A percentile compares a stretch with the other conserved stretches of the same genome.
Conservation (phyloP, 192 early-diverging fungal genomes). For the Piromyces finnis region DNA sequence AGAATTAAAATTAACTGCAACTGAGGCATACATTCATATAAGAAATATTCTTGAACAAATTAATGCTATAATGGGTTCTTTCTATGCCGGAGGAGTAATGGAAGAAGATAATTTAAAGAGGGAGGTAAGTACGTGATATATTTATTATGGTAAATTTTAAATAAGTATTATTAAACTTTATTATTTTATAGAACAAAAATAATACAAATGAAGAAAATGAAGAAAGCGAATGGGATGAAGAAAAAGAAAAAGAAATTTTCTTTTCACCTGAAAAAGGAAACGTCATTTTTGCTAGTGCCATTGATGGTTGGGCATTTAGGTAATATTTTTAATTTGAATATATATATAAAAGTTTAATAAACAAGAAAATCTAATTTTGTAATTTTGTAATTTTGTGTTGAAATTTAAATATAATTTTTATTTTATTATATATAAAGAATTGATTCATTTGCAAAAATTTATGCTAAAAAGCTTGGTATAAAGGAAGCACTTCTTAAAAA, state of each 20-base stretch:
- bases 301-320: slow-evolving; percentile 97
- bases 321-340: slow-evolving; percentile 4
- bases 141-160: too few species aligned
- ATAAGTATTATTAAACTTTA: too few species aligned
- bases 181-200: slow-evolving; percentile 4
- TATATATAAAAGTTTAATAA: too few species aligned
- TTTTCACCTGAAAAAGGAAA: slow-evolving; percentile 92
- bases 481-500: slow-evolving; percentile 59
- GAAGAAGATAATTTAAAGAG: slow-evolving; percentile 49
- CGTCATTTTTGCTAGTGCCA: slow-evolving; percentile 87
- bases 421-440: slow-evolving; percentile 18
- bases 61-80: slow-evolving; percentile 89
- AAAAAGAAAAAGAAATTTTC: slow-evolving; percentile 86
- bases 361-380: too few species aligned
- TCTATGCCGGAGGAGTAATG: slow-evolving; percentile 75
- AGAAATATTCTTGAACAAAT: slow-evolving; percentile 91
- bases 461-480: slow-evolving; percentile 71
- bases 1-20: slow-evolving; percentile 77
- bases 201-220: slow-evolving; percentile 21
- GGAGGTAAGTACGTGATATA: slow-evolving; percentile 15
- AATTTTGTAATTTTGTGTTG: too few species aligned
- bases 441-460: slow-evolving; percentile 81
- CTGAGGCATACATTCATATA: slow-evolving; percentile 82
- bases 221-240: slow-evolving; percentile 60
- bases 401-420: too few species aligned